phyloP scores from a whole-genome alignment of 441 rosid genomes.

The Corymbia citriodora region DNA sequence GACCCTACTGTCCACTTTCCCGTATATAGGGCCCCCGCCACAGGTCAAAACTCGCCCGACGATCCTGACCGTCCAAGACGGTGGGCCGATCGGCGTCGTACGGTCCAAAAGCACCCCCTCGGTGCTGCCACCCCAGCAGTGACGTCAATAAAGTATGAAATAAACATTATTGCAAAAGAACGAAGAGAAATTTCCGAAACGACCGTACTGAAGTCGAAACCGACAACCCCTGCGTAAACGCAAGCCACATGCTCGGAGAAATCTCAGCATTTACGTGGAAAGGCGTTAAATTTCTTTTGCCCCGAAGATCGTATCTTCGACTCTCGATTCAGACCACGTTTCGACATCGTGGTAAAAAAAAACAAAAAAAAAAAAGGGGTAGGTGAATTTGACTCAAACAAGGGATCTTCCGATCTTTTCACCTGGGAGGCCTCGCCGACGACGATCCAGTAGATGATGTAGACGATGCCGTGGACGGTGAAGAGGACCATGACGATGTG shows the following conservation, averaged over 20 bases:
- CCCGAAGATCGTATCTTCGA: neutral
- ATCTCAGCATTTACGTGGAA: neutral
- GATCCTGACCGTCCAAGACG: neutral
- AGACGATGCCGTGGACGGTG: neutral
- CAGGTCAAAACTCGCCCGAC: neutral
- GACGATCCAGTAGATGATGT: neutral
- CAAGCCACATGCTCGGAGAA: neutral
- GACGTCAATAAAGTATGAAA: neutral
- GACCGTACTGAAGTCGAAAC: neutral
- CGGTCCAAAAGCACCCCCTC: neutral
- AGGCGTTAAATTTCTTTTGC: neutral
- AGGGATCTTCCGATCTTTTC: neutral
- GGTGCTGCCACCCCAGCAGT: neutral
- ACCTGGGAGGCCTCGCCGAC: neutral
- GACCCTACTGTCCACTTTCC: neutral
- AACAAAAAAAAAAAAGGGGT: neutral
- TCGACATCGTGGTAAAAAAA: neutral
- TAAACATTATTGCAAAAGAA: neutral
- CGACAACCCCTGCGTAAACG: neutral
- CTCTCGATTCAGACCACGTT: neutral
- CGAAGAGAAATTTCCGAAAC: neutral
- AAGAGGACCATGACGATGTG: conserved; percentile 1
- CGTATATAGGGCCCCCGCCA: neutral
- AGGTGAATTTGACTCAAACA: neutral
- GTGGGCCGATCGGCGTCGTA: neutral